Conservation (phyloP, 2,329 filamentous ascomycete genomes). For the Gremmenia infestans region DNA sequence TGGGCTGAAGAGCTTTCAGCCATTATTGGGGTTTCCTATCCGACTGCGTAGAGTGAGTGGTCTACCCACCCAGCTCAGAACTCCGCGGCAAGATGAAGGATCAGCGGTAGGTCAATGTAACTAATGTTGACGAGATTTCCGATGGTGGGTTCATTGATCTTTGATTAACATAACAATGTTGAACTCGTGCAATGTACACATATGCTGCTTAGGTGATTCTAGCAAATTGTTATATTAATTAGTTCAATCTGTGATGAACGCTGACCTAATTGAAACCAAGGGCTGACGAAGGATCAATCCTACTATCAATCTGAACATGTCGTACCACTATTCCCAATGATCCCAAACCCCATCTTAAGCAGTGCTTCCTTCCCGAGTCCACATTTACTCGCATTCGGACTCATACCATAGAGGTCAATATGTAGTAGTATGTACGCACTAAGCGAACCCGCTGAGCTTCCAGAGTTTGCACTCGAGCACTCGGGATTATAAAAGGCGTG, state of each 20-base stretch:
- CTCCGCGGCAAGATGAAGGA: constrained; percentile 36
- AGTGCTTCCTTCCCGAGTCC: neutral
- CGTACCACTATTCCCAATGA: neutral
- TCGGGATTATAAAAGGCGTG: constrained; percentile 31
- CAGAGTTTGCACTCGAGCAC: constrained; percentile 24
- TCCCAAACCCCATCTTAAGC: neutral
- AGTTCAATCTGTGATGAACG: too few relatives aligned
- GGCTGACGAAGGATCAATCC: neutral
- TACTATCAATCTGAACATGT: too few relatives aligned
- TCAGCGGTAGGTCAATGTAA: constrained; percentile 33
- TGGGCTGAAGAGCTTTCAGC: constrained; percentile 38
- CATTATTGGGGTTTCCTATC: constrained; percentile 36
- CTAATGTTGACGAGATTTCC: constrained; percentile 36
- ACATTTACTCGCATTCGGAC: too few relatives aligned
- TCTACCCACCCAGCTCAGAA: constrained; percentile 35
- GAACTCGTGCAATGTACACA: neutral
- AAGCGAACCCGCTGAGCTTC: constrained; percentile 29
- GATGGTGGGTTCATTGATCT: constrained; percentile 12
- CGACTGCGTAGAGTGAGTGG: constrained; percentile 32
- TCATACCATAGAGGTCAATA: neutral
- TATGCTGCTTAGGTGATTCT: too few relatives aligned
- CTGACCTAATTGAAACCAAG: neutral
- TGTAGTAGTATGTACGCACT: constrained; percentile 28
- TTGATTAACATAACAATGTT: neutral
- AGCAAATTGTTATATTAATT: neutral